Evolutionary conservation across 192 early-diverging fungal species (phyloP).

Genomic region (Dispira simplex): DNA sequence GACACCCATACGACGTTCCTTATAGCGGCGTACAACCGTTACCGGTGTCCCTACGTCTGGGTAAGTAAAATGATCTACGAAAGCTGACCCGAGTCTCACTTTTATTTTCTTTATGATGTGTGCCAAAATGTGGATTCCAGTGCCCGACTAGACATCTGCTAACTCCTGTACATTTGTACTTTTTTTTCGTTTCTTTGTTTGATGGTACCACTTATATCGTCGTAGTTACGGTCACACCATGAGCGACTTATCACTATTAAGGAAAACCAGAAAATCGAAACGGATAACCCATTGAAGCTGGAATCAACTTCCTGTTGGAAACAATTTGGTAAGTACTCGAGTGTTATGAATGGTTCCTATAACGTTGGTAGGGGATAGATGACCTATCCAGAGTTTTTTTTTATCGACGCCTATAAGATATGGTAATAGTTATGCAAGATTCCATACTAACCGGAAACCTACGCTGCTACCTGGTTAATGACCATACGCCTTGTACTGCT

Average conservation of each 20-base stretch:
- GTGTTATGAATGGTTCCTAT: not conserved
- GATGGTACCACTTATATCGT: not conserved
- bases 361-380: not conserved
- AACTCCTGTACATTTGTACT: not conserved
- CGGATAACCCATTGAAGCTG: slow-evolving; percentile 41
- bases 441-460: not conserved
- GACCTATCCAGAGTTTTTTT: not conserved
- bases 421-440: not conserved
- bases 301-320: slow-evolving; percentile 51
- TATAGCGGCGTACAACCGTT: slow-evolving; percentile 49
- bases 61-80: slow-evolving; percentile 14
- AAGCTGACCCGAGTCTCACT: not conserved
- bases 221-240: slow-evolving; percentile 41
- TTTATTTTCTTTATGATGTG: not conserved
- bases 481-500: not conserved
- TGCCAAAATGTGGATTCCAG: not conserved
- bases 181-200: not conserved
- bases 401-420: not conserved
- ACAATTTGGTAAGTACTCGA: slow-evolving; percentile 20
- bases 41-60: slow-evolving; percentile 61
- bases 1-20: slow-evolving; percentile 36
- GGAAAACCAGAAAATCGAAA: slow-evolving; percentile 33
- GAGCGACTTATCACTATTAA: slow-evolving; percentile 28
- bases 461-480: not conserved
- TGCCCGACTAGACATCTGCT: not conserved